Conservation (phyloP, 106 monocot genomes). For the Dendrobium officinale region DNA sequence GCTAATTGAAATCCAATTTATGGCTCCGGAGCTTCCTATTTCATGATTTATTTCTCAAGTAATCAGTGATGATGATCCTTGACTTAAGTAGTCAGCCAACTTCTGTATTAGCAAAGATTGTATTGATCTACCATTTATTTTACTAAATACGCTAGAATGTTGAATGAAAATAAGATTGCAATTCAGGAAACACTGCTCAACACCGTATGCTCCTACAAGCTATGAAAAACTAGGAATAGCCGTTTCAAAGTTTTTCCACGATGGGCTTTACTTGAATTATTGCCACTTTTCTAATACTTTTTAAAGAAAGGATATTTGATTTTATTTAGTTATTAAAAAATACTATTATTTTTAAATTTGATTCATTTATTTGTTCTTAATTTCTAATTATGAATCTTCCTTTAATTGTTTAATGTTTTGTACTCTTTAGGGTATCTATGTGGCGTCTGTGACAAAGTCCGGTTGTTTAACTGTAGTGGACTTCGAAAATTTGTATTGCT, state of each 20-base stretch:
- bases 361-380: neutral
- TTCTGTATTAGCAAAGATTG: neutral
- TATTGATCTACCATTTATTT: neutral
- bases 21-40: neutral
- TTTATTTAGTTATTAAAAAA: neutral
- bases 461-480: slow-evolving; percentile 91
- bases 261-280: neutral
- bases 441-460: slow-evolving; percentile 80
- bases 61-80: neutral
- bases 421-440: slow-evolving; percentile 59
- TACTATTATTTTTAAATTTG: neutral
- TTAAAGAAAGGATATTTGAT: neutral
- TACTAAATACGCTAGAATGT: neutral
- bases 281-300: neutral
- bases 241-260: neutral
- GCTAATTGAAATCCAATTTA: neutral
- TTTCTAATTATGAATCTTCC: neutral
- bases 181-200: neutral
- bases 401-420: neutral
- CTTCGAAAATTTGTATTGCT: slow-evolving; percentile 74
- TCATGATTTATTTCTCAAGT: neutral
- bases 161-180: neutral
- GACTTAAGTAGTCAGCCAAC: neutral
- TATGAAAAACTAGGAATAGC: neutral
- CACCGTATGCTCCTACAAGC: neutral